These are phyloP conservation scores for Silene conica DNA, from an alignment of 148 eudicot genomes.

Conservation along the genomic window DNA sequence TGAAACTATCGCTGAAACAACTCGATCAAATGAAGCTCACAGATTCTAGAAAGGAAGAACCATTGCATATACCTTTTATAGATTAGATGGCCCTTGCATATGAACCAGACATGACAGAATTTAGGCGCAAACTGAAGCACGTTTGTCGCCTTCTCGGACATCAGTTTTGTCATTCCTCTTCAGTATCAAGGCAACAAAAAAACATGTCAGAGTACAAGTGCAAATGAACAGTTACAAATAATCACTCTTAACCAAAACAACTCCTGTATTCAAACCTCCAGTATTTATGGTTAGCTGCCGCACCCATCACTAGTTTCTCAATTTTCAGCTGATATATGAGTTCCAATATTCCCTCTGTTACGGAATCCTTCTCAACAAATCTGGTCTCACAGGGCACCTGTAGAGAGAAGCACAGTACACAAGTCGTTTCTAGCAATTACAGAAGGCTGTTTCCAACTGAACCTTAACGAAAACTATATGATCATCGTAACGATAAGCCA, in stretches of 20 bases:
- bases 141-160: constrained; percentile 68
- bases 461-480: background rate
- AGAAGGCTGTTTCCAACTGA: background rate
- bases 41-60: background rate
- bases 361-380: constrained; percentile 41
- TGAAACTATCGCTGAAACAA: too few species aligned
- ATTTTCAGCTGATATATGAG: constrained; percentile 50
- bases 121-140: constrained; percentile 53
- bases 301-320: constrained; percentile 80
- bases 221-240: constrained; percentile 4
- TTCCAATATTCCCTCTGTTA: constrained; percentile 70
- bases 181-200: constrained; percentile 19
- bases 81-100: constrained; percentile 62
- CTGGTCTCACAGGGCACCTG: constrained; percentile 49
- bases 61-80: constrained; percentile 50
- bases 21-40: background rate
- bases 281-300: constrained; percentile 50
- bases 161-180: constrained; percentile 66
- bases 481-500: too few species aligned
- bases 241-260: background rate
- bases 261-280: constrained; percentile 34
- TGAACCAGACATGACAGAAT: constrained; percentile 70
- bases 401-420: constrained; percentile 1
- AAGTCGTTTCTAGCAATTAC: background rate
- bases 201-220: background rate